Evolutionary conservation across 1,284 basidiomycete genomes (phyloP).

Genomic region (Malassezia slooffiae): DNA sequence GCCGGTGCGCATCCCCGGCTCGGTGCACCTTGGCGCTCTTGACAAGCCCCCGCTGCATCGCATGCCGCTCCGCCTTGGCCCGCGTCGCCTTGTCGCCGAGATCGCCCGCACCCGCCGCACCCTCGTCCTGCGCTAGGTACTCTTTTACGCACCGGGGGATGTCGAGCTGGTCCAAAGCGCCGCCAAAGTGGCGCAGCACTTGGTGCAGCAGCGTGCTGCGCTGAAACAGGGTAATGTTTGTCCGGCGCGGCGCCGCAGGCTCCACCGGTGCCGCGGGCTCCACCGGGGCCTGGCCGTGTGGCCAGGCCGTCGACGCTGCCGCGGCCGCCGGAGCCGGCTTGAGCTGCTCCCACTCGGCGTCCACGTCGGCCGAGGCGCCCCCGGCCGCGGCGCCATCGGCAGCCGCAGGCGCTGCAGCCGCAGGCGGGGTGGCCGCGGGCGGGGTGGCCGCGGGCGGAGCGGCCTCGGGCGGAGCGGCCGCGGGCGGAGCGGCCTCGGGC

Average conservation of each 20-base stretch:
- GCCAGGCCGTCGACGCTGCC: neutral
- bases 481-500: no score
- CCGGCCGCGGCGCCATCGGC: neutral
- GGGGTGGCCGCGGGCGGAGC: neutral
- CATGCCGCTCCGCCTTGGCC: conserved; percentile 3
- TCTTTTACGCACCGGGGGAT: conserved; percentile 4
- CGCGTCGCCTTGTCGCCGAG: conserved; percentile 12
- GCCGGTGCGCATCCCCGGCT: conserved; percentile 1
- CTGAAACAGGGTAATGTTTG: conserved; percentile 14
- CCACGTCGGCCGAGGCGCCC: neutral
- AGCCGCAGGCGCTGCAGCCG: neutral
- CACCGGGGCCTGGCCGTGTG: neutral
- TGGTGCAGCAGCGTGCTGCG: conserved; percentile 4
- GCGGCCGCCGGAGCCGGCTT: neutral
- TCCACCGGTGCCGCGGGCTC: neutral
- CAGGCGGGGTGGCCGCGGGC: neutral
- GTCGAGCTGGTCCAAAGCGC: conserved; percentile 12
- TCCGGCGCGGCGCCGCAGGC: neutral
- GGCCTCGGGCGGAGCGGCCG: neutral
- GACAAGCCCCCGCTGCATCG: conserved; percentile 8
- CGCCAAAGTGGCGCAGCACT: conserved; percentile 3
- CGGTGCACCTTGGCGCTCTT: conserved; percentile 5
- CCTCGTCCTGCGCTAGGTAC: neutral
- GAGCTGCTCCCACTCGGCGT: neutral
- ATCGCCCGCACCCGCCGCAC: neutral